Conservation (phyloP, 2,329 filamentous ascomycete genomes). For the Colletotrichum cuscutae region DNA sequence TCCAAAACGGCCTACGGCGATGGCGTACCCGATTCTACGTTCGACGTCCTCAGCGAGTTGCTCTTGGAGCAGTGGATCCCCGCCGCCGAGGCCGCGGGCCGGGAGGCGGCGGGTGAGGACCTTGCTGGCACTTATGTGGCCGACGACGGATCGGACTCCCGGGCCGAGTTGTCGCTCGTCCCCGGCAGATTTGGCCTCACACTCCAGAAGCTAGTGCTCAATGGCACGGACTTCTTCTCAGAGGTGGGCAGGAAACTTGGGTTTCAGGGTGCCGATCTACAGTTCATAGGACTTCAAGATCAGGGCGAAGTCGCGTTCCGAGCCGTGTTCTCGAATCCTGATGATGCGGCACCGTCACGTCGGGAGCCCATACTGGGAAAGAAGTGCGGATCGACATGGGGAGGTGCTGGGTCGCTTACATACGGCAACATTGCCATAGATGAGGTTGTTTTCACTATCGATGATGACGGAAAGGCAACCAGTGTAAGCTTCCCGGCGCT, state of each 20-base stretch:
- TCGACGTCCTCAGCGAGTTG: conserved; percentile 35
- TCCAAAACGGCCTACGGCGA: conserved; percentile 29
- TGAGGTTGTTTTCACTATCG: conserved; percentile 35
- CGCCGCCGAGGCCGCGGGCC: conserved; percentile 37
- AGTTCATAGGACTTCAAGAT: conserved; percentile 4
- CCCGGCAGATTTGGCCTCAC: not conserved
- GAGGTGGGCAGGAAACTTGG: not conserved
- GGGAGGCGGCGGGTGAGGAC: conserved; percentile 33
- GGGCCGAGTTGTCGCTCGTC: not conserved
- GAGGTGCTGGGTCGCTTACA: conserved; percentile 25
- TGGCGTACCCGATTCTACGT: conserved; percentile 26
- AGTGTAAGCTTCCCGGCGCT: conserved; percentile 22
- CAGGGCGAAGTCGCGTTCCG: not conserved
- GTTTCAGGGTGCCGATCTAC: conserved; percentile 1
- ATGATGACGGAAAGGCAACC: not conserved
- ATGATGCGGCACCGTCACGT: not conserved
- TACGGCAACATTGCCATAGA: conserved; percentile 35
- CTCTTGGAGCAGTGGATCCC: conserved; percentile 34
- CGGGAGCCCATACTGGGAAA: not conserved
- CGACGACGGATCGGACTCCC: not conserved
- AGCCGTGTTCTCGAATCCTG: not conserved
- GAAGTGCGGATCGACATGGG: conserved; percentile 1
- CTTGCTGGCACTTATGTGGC: conserved; percentile 36
- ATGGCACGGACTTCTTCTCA: conserved; percentile 4
- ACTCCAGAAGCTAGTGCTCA: not conserved